These are phyloP conservation scores for Plenodomus lindquistii DNA, from an alignment of 2,329 filamentous ascomycete genomes.

Conservation along the genomic window DNA sequence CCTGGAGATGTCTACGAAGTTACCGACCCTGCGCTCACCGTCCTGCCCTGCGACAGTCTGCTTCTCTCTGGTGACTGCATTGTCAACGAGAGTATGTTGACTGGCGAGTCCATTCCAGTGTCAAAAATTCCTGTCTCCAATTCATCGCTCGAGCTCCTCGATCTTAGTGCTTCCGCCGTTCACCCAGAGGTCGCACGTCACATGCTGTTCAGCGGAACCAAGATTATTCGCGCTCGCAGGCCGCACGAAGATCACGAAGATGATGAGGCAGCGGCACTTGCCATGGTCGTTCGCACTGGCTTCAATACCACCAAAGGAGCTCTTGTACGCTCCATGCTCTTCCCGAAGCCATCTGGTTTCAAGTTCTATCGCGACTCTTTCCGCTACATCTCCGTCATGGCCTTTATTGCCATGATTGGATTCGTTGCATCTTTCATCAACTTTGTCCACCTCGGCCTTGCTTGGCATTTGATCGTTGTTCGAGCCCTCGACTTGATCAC, in stretches of 20 bases:
- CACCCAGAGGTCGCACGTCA: conserved; percentile 82
- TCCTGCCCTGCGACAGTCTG: conserved; percentile 91
- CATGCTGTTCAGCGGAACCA: conserved; percentile 93
- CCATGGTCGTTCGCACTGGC: conserved; percentile 89
- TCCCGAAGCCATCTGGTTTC: conserved; percentile 97
- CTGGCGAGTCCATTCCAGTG: conserved; percentile 93
- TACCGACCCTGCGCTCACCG: conserved; percentile 84
- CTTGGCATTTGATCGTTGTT: conserved; percentile 89
- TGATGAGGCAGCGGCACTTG: conserved; percentile 87
- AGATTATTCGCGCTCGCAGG: conserved; percentile 85
- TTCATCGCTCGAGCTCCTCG: conserved; percentile 73
- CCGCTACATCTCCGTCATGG: conserved; percentile 97
- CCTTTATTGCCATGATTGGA: conserved; percentile 77
- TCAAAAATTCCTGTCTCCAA: conserved; percentile 87
- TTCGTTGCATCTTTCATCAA: conserved; percentile 93
- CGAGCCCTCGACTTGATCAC: conserved; percentile 94
- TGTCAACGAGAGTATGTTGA: conserved; percentile 99
- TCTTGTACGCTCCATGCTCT: conserved; percentile 94
- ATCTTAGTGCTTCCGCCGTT: conserved; percentile 79
- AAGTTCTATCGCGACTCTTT: conserved; percentile 99
- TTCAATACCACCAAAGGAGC: conserved; percentile 98
- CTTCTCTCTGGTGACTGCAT: conserved; percentile 94
- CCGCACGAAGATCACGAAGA: conserved; percentile 85
- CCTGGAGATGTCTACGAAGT: conserved; percentile 97
- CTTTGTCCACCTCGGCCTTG: conserved; percentile 80